Evolutionary conservation across 441 rosid genomes (phyloP).

Genomic region (Aquilaria agallochum): DNA sequence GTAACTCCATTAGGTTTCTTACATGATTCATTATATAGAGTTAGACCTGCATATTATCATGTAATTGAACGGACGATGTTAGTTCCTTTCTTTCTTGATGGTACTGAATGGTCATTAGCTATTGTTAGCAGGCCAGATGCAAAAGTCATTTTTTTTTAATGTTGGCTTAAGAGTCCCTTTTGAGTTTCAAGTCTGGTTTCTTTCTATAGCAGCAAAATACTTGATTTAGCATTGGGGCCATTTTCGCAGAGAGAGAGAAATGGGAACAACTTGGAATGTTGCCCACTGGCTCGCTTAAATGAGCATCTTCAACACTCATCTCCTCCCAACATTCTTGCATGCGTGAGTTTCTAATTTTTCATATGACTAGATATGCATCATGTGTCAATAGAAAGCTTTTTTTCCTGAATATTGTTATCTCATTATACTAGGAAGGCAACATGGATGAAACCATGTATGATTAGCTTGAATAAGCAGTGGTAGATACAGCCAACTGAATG

Average conservation of each 20-base stretch:
- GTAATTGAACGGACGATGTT: conserved; percentile 30
- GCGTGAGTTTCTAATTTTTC: conserved; percentile 18
- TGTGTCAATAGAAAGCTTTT: not conserved
- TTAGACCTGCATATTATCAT: conserved; percentile 27
- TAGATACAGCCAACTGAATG: conserved; percentile 56
- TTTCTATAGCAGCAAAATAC: conserved; percentile 24
- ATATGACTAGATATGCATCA: not conserved
- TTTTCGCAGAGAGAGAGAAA: conserved; percentile 13
- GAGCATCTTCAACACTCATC: conserved; percentile 33
- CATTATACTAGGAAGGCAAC: conserved; percentile 53
- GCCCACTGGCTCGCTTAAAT: conserved; percentile 17
- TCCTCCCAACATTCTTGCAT: conserved; percentile 60
- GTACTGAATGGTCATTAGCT: conserved; percentile 22
- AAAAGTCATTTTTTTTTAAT: conserved; percentile 42
- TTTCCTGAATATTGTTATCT: conserved; percentile 11
- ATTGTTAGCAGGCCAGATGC: conserved; percentile 19
- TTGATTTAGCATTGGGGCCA: conserved; percentile 20
- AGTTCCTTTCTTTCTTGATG: not conserved
- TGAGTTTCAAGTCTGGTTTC: conserved; percentile 33
- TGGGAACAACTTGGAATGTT: conserved; percentile 25
- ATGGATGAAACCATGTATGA: conserved; percentile 39
- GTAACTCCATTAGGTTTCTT: conserved; percentile 40
- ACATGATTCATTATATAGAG: conserved; percentile 36
- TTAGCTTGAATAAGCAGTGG: conserved; percentile 51
- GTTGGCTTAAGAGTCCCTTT: conserved; percentile 32